Evolutionary conservation across 257 asterid genomes (phyloP).

Genomic region (Knoxia roxburghii): DNA sequence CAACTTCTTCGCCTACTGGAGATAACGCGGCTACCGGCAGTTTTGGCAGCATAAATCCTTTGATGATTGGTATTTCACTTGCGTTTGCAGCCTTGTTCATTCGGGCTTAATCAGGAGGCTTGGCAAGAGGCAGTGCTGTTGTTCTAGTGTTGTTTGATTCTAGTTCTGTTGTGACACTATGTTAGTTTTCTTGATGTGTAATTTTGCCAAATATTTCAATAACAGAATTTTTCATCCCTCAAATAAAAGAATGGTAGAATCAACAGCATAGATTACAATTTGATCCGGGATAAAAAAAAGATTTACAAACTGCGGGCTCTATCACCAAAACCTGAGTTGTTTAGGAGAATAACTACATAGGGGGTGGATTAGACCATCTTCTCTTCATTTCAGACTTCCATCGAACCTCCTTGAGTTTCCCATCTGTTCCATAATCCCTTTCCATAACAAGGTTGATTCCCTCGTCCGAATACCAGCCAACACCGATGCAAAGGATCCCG

Average conservation of each 20-base stretch:
- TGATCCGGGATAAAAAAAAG: not conserved
- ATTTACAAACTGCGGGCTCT: not conserved
- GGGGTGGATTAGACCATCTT: constrained; percentile 89
- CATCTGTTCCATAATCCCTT: constrained; percentile 89
- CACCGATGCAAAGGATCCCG: constrained; percentile 80
- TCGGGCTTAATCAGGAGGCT: constrained; percentile 34
- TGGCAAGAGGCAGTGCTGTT: constrained; percentile 75
- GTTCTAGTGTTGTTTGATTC: not conserved
- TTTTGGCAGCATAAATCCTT: constrained; percentile 25
- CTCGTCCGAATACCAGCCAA: constrained; percentile 96
- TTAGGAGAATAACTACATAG: constrained; percentile 38
- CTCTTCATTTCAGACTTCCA: constrained; percentile 93
- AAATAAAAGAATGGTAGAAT: not conserved
- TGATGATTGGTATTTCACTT: constrained; percentile 30
- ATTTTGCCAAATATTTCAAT: too few species aligned
- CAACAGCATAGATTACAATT: not conserved
- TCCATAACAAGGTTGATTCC: constrained; percentile 96
- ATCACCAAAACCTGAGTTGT: not conserved
- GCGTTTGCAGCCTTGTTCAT: constrained; percentile 36
- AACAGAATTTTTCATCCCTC: not conserved
- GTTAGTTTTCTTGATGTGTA: not conserved
- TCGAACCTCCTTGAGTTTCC: constrained; percentile 88
- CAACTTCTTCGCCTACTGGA: constrained; percentile 21
- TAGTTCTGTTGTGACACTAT: not conserved
- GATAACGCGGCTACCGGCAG: constrained; percentile 26